A percentile compares a stretch with the other conserved stretches of the same genome.
These are phyloP conservation scores for Echites panduratus DNA, from an alignment of 257 asterid genomes.

Conservation along the genomic window DNA sequence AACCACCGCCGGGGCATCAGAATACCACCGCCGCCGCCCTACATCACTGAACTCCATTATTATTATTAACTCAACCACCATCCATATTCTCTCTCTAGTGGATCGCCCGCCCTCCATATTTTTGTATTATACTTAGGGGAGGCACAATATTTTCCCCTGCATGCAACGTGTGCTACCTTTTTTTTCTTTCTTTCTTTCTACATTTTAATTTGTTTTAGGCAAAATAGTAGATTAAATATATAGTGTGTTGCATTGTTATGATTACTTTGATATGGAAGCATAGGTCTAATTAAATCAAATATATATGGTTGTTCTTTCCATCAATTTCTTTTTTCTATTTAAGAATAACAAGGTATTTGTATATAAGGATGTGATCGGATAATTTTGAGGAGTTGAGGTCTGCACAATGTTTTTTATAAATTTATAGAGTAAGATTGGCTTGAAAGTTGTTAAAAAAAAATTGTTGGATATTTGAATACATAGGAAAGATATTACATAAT, in stretches of 20 bases:
- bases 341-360: no score
- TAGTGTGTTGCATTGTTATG: slow-evolving; percentile 54
- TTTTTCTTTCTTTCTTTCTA: slow-evolving; percentile 1
- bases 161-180: slow-evolving; percentile 40
- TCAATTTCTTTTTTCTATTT: slow-evolving; percentile 12
- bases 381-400: no score
- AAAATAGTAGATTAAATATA: slow-evolving; percentile 28
- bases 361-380: no score
- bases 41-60: slow-evolving; percentile 33
- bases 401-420: no score
- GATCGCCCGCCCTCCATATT: slow-evolving; percentile 20
- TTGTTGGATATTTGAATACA: slow-evolving; percentile 15
- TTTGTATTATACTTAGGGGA: slow-evolving; percentile 54
- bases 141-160: slow-evolving; percentile 30
- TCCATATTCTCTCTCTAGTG: neutral
- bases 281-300: slow-evolving; percentile 36
- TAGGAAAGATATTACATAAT: neutral
- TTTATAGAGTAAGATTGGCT: no score
- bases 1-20: slow-evolving; percentile 25
- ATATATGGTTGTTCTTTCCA: slow-evolving; percentile 8
- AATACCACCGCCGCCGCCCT: slow-evolving; percentile 21
- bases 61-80: no score
- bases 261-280: slow-evolving; percentile 40
- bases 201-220: slow-evolving; percentile 8
- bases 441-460: no score